A percentile compares a stretch with the other conserved stretches of the same genome.
These are phyloP conservation scores for Taxawa tesnikishii DNA, from an alignment of 2,329 filamentous ascomycete species.

Conservation along the genomic window DNA sequence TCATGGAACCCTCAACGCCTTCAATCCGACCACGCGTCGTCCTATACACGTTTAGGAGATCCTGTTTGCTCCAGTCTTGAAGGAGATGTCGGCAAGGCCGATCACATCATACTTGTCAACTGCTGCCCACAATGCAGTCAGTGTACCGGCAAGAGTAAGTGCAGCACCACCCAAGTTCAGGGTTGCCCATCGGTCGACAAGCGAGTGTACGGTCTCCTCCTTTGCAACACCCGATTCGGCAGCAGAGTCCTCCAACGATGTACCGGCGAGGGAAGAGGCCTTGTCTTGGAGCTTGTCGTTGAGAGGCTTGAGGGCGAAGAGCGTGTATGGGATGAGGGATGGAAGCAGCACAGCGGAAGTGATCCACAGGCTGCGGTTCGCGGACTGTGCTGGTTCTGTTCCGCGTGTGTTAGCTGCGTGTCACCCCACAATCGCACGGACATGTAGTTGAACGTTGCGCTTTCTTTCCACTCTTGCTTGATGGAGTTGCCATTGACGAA, in stretches of 20 bases:
- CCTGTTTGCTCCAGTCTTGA: constrained; percentile 14
- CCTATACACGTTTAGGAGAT: constrained; percentile 6
- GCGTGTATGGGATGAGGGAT: constrained; percentile 40
- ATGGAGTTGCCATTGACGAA: no score
- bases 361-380: constrained; percentile 31
- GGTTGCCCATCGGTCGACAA: constrained; percentile 45
- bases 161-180: constrained; percentile 36
- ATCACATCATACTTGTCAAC: constrained; percentile 16
- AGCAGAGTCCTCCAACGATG: constrained; percentile 24
- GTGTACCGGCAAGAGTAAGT: constrained; percentile 11
- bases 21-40: no score
- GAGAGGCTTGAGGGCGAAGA: constrained; percentile 31
- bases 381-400: constrained; percentile 16
- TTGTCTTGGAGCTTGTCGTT: constrained; percentile 38
- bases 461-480: no score
- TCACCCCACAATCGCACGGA: neutral
- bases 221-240: constrained; percentile 25
- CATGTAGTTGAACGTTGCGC: neutral
- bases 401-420: no score
- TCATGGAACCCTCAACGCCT: no score
- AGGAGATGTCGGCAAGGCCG: constrained; percentile 10
- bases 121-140: constrained; percentile 16
- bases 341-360: constrained; percentile 34
- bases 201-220: constrained; percentile 35
- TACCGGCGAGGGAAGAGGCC: constrained; percentile 24